These are phyloP conservation scores for Jackrogersella multiformis DNA, from an alignment of 495 filamentous ascomycete species.

Conservation along the genomic window DNA sequence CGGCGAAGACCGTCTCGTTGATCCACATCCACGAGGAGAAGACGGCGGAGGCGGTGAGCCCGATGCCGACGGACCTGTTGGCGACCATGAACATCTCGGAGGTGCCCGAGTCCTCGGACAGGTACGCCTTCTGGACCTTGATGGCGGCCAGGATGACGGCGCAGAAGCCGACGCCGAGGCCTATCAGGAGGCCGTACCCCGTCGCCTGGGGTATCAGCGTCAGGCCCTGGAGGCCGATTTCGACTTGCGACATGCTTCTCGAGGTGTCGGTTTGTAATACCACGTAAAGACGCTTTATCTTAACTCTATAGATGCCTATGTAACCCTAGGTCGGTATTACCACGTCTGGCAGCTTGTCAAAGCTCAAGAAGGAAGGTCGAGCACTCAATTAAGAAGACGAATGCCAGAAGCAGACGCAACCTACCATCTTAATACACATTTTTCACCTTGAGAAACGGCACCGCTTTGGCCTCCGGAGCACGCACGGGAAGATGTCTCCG, in stretches of 20 bases:
- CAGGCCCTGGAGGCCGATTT: conserved; percentile 31
- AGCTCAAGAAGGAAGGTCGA: conserved; percentile 12
- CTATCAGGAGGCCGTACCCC: conserved; percentile 77
- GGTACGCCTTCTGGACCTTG: conserved; percentile 77
- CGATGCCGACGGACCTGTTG: conserved; percentile 82
- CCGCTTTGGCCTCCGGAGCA: conserved; percentile 23
- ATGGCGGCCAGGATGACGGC: conserved; percentile 65
- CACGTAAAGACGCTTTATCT: background rate
- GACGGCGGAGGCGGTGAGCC: conserved; percentile 81
- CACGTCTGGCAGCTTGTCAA: background rate
- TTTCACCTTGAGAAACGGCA: background rate
- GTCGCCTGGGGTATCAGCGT: conserved; percentile 57
- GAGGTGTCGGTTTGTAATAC: background rate
- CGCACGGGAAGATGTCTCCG: conserved; percentile 14
- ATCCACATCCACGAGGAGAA: conserved; percentile 88
- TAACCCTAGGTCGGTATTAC: background rate
- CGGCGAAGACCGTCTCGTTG: conserved; percentile 72
- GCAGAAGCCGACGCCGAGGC: conserved; percentile 71
- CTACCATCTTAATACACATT: conserved; percentile 2
- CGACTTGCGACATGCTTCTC: conserved; percentile 24
- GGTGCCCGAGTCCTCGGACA: conserved; percentile 77
- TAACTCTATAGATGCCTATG: background rate
- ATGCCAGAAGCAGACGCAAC: background rate
- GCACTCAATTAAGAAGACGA: background rate
- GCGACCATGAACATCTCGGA: conserved; percentile 90